Evolutionary conservation across 305 asterid genomes (phyloP).

Genomic region (Galium porrigens): DNA sequence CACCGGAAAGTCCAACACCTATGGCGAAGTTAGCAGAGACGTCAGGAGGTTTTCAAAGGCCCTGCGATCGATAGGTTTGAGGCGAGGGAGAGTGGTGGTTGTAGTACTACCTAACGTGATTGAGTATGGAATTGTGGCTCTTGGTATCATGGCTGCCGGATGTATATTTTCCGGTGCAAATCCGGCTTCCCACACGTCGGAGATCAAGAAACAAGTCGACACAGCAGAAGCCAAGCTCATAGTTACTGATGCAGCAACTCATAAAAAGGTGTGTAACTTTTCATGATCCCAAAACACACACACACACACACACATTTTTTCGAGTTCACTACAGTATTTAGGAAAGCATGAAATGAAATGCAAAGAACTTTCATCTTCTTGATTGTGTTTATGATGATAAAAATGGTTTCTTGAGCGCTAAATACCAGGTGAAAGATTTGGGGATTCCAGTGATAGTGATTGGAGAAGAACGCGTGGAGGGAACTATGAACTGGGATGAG

Average conservation of each 20-base stretch:
- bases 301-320: no score
- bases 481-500: conserved; percentile 61
- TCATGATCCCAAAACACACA: neutral
- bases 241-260: conserved; percentile 60
- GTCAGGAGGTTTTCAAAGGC: conserved; percentile 67
- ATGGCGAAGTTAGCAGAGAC: conserved; percentile 46
- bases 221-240: conserved; percentile 68
- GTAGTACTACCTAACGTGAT: conserved; percentile 69
- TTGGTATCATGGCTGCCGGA: conserved; percentile 86
- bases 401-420: neutral
- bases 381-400: neutral
- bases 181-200: conserved; percentile 54
- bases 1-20: conserved; percentile 54
- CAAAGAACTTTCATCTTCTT: no score
- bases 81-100: conserved; percentile 67
- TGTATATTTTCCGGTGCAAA: conserved; percentile 83
- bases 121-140: conserved; percentile 64
- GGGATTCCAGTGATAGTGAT: conserved; percentile 61
- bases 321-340: no score
- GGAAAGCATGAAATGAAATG: no score
- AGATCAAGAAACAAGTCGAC: conserved; percentile 77
- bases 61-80: conserved; percentile 61
- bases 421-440: conserved; percentile 55
- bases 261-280: conserved; percentile 40
- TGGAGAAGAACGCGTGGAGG: conserved; percentile 55